A percentile compares a stretch with the other conserved stretches of the same genome.
These are phyloP conservation scores for Aspergillus flavus DNA, from an alignment of 2,329 filamentous ascomycete species.

Conservation along the genomic window DNA sequence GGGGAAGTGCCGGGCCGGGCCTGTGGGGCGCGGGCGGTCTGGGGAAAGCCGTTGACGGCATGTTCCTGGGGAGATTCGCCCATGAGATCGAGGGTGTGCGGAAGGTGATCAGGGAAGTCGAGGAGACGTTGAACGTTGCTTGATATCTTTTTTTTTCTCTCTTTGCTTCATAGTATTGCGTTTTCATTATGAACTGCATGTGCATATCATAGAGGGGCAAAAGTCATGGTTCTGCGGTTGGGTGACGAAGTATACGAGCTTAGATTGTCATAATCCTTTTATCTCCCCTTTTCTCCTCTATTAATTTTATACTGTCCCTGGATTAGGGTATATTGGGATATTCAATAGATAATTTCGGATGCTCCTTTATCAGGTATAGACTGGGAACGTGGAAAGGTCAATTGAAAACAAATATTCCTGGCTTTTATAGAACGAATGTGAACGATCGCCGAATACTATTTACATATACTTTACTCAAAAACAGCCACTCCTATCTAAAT, in stretches of 20 bases:
- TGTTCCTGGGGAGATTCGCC: slow-evolving; percentile 80
- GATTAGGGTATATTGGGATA: not conserved
- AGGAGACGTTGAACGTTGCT: slow-evolving; percentile 40
- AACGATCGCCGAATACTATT: slow-evolving; percentile 1
- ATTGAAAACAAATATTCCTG: not conserved
- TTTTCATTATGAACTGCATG: not conserved
- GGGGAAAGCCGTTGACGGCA: slow-evolving; percentile 71
- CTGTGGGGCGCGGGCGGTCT: slow-evolving; percentile 62
- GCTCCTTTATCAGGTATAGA: not conserved
- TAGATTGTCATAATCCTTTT: not conserved
- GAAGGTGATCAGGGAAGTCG: slow-evolving; percentile 72
- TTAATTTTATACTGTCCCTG: not conserved
- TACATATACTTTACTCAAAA: not conserved
- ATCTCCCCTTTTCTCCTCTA: no score
- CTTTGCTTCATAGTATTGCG: not conserved
- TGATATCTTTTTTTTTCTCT: slow-evolving; percentile 7
- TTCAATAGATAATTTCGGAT: not conserved
- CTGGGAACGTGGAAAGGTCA: not conserved
- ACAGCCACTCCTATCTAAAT: not conserved
- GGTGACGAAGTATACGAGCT: not conserved
- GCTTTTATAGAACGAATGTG: not conserved
- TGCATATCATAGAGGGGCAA: not conserved
- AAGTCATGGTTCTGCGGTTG: not conserved
- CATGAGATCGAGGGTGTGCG: slow-evolving; percentile 74
- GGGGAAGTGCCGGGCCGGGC: slow-evolving; percentile 79